Evolutionary conservation across 805 yeast genomes (phyloP).

Genomic region (Metschnikowia aberdeeniae): DNA sequence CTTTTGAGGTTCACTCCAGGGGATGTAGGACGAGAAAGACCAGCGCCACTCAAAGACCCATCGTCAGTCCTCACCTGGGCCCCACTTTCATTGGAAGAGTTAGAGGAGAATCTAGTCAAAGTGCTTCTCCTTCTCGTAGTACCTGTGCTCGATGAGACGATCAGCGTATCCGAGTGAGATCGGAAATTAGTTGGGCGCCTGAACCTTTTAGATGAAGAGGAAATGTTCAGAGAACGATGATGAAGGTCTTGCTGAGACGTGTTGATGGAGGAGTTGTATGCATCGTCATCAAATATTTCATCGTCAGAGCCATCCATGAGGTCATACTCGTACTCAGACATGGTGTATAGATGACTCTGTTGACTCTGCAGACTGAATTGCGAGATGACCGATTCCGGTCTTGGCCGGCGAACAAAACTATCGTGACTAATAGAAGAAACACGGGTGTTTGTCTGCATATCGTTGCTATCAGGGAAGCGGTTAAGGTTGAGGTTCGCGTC

Average conservation of each 20-base stretch:
- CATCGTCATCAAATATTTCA: constrained; percentile 31
- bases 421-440: constrained; percentile 8
- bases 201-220: constrained; percentile 13
- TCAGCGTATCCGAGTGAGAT: constrained; percentile 33
- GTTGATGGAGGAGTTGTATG: constrained; percentile 37
- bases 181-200: constrained; percentile 32
- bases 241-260: constrained; percentile 27
- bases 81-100: constrained; percentile 35
- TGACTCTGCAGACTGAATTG: constrained; percentile 39
- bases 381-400: constrained; percentile 41
- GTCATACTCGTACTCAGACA: constrained; percentile 41
- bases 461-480: not conserved
- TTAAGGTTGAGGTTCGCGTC: not conserved
- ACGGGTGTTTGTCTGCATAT: not conserved
- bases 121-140: constrained; percentile 26
- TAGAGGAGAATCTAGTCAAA: constrained; percentile 32
- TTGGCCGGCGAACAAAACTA: constrained; percentile 14
- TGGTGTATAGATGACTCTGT: constrained; percentile 38
- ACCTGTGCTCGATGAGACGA: constrained; percentile 28
- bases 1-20: constrained; percentile 11
- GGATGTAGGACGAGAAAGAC: constrained; percentile 6
- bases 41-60: constrained; percentile 3
- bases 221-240: constrained; percentile 14
- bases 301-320: constrained; percentile 38
- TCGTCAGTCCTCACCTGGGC: constrained; percentile 9